Conservation (phyloP, 805 yeast genomes). For the Kazachstania psychrophila region DNA sequence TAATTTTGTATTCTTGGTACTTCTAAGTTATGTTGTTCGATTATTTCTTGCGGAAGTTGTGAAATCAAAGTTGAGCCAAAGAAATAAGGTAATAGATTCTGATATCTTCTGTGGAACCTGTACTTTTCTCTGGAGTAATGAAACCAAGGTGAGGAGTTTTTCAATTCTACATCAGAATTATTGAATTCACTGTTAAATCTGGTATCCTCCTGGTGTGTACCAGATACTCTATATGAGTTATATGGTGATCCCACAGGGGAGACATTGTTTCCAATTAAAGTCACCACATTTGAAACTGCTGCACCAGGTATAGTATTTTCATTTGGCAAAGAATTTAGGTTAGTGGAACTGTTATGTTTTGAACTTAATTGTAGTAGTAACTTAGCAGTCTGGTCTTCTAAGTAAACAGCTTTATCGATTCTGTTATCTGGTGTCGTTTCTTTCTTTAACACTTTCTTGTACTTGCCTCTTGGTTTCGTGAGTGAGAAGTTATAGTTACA, state of each 20-base stretch:
- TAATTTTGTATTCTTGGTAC: slow-evolving; percentile 52
- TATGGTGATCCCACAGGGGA: too few relatives aligned
- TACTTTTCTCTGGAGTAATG: slow-evolving; percentile 35
- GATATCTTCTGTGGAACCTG: slow-evolving; percentile 40
- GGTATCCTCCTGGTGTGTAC: too few relatives aligned
- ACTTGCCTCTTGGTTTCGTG: slow-evolving; percentile 1
- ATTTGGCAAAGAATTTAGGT: too few relatives aligned
- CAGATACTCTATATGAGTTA: too few relatives aligned
- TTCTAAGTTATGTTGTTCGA: slow-evolving; percentile 27
- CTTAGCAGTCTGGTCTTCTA: slow-evolving; percentile 6
- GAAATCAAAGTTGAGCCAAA: slow-evolving; percentile 31
- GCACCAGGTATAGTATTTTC: too few relatives aligned
- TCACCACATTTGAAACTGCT: too few relatives aligned
- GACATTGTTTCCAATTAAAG: too few relatives aligned
- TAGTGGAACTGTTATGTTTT: not conserved
- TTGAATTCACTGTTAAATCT: not conserved
- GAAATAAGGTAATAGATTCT: slow-evolving; percentile 34
- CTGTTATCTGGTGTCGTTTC: not conserved
- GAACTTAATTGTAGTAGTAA: slow-evolving; percentile 2
- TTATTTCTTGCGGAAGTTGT: slow-evolving; percentile 29
- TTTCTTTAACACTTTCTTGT: not conserved
- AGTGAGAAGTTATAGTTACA: slow-evolving; percentile 11
- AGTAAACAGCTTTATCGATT: not conserved
- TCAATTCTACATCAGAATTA: not conserved
- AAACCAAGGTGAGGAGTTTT: slow-evolving; percentile 16